These are phyloP conservation scores for Hapsidospora chrysogenum DNA, from an alignment of 495 filamentous ascomycete genomes.

Conservation along the genomic window DNA sequence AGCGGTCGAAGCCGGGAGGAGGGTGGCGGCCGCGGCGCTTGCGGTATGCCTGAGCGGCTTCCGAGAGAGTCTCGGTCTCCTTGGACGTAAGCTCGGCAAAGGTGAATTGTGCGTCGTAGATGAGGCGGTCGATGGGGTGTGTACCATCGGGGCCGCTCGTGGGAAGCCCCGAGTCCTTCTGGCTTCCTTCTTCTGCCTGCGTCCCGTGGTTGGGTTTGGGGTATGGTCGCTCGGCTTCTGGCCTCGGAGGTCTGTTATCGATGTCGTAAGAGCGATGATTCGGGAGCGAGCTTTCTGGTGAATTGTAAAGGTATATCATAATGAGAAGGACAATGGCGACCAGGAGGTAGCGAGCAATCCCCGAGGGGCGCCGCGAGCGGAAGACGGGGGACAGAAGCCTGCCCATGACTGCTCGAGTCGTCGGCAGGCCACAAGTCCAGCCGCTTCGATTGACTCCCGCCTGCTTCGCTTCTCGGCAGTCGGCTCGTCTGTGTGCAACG, in stretches of 20 bases:
- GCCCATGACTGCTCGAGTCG: too few relatives aligned
- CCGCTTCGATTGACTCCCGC: too few relatives aligned
- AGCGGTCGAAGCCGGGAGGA: conserved; percentile 53
- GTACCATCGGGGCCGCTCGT: conserved; percentile 1
- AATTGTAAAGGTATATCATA: conserved; percentile 13
- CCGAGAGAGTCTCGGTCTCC: conserved; percentile 31
- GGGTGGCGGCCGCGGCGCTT: conserved; percentile 49
- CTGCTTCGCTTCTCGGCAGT: too few relatives aligned
- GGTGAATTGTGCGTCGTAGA: conserved; percentile 21
- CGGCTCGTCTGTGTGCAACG: too few relatives aligned
- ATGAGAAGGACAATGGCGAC: conserved; percentile 14
- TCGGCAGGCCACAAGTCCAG: too few relatives aligned
- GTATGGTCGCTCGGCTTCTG: too few relatives aligned
- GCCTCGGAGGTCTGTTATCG: too few relatives aligned
- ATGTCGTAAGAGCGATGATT: too few relatives aligned
- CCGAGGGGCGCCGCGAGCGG: conserved; percentile 19
- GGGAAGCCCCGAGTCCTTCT: conserved; percentile 1
- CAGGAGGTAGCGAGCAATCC: conserved; percentile 18
- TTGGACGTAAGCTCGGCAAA: conserved; percentile 21
- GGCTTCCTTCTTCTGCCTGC: neutral
- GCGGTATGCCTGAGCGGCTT: conserved; percentile 45
- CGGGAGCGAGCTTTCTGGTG: conserved; percentile 1
- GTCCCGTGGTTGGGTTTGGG: too few relatives aligned
- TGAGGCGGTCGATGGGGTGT: conserved; percentile 32
- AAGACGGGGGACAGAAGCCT: conserved; percentile 20